Percentiles rank a stretch among this genome's conserved stretches.
These are phyloP conservation scores for Pichia sporocuriosa DNA, from an alignment of 805 yeast genomes.

Conservation along the genomic window DNA sequence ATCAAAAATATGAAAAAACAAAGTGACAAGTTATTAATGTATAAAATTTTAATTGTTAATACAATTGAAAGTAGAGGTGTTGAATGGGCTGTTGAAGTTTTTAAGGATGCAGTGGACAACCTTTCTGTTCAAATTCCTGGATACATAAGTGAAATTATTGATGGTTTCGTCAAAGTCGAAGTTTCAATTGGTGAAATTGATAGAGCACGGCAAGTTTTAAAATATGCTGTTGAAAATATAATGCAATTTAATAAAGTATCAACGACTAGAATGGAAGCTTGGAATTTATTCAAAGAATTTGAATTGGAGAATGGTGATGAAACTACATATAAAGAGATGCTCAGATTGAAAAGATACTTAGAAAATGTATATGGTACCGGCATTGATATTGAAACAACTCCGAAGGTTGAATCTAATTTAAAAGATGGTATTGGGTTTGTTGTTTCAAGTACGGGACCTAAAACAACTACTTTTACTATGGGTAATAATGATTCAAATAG, in stretches of 20 bases:
- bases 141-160: conserved; percentile 35
- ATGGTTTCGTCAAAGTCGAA: conserved; percentile 57
- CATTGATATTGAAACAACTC: conserved; percentile 6
- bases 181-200: conserved; percentile 40
- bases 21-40: conserved; percentile 33
- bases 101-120: conserved; percentile 41
- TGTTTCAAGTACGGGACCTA: conserved; percentile 33
- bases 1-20: conserved; percentile 27
- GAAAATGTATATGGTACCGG: conserved; percentile 11
- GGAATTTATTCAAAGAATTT: conserved; percentile 70
- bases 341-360: conserved; percentile 46
- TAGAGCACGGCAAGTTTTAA: conserved; percentile 59
- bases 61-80: conserved; percentile 35
- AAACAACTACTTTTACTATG: conserved; percentile 24
- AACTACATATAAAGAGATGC: conserved; percentile 65
- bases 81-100: conserved; percentile 40
- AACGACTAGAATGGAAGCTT: conserved; percentile 32
- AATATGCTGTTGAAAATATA: conserved; percentile 43
- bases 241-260: conserved; percentile 26
- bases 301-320: conserved; percentile 71
- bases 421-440: conserved; percentile 44
- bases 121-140: conserved; percentile 24
- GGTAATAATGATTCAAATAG: conserved; percentile 8
- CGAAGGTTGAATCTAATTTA: conserved; percentile 19
- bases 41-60: conserved; percentile 37